These are phyloP conservation scores for Mixia osmundae DNA, from an alignment of 1,284 basidiomycete species.

Conservation along the genomic window DNA sequence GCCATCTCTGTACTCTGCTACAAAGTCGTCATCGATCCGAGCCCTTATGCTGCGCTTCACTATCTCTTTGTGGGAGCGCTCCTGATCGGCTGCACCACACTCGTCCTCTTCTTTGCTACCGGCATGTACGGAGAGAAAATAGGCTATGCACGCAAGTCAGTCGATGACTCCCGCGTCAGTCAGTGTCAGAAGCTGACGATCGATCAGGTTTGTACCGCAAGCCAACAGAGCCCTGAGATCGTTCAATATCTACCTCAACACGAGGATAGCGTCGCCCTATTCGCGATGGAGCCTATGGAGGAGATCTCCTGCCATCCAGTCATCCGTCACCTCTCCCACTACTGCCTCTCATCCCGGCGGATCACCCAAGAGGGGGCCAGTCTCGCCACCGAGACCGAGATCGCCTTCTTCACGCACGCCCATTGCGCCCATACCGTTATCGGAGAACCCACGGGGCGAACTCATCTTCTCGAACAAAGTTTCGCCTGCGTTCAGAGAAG, in stretches of 20 bases:
- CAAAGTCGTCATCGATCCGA: conserved; percentile 42
- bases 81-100: conserved; percentile 64
- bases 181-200: not conserved
- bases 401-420: conserved; percentile 24
- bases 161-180: conserved; percentile 12
- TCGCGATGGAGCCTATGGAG: no score
- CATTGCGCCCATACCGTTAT: conserved; percentile 65
- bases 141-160: conserved; percentile 77
- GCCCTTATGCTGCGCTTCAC: conserved; percentile 27
- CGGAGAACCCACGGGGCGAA: conserved; percentile 75
- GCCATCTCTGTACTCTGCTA: conserved; percentile 45
- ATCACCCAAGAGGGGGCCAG: conserved; percentile 10
- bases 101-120: conserved; percentile 84
- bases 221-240: conserved; percentile 74
- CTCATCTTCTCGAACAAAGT: conserved; percentile 85
- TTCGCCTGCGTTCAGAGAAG: conserved; percentile 55
- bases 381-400: conserved; percentile 9
- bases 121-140: conserved; percentile 95
- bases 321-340: conserved; percentile 11
- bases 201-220: conserved; percentile 70
- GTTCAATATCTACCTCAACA: conserved; percentile 93
- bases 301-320: no score
- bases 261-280: no score
- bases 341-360: conserved; percentile 9
- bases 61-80: conserved; percentile 51